Conservation (phyloP, 83 land plant species). For the Thuja plicata region DNA sequence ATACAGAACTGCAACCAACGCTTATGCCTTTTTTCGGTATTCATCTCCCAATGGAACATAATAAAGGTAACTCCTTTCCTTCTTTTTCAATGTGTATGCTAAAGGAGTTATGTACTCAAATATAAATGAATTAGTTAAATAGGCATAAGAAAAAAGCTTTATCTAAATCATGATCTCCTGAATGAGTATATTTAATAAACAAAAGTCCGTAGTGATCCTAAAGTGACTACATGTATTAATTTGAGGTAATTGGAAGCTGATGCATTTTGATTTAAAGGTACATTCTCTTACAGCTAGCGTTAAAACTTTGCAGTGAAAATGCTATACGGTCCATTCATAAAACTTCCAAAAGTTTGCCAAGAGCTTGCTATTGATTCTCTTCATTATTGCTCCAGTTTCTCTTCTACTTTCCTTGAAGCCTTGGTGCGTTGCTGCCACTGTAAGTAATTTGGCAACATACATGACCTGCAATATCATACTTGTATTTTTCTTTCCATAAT, state of each 20-base stretch:
- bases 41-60: neutral
- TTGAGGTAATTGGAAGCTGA: neutral
- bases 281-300: neutral
- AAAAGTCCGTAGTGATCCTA: neutral
- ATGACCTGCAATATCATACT: neutral
- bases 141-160: neutral
- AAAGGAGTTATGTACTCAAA: neutral
- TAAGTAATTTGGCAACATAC: slow-evolving; percentile 21
- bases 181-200: neutral
- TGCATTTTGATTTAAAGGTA: neutral
- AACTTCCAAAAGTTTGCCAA: slow-evolving; percentile 44
- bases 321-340: slow-evolving; percentile 48
- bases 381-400: slow-evolving; percentile 38
- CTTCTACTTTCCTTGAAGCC: slow-evolving; percentile 25
- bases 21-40: slow-evolving; percentile 34
- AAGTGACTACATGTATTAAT: neutral
- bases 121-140: neutral
- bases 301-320: slow-evolving; percentile 25
- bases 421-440: slow-evolving; percentile 48
- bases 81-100: neutral
- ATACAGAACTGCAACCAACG: slow-evolving; percentile 24
- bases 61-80: neutral
- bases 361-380: slow-evolving; percentile 45
- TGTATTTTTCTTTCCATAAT: neutral
- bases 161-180: neutral